Evolutionary conservation across 1,284 basidiomycete genomes (phyloP).

Genomic region (Neotropicomus parvogracilis): DNA sequence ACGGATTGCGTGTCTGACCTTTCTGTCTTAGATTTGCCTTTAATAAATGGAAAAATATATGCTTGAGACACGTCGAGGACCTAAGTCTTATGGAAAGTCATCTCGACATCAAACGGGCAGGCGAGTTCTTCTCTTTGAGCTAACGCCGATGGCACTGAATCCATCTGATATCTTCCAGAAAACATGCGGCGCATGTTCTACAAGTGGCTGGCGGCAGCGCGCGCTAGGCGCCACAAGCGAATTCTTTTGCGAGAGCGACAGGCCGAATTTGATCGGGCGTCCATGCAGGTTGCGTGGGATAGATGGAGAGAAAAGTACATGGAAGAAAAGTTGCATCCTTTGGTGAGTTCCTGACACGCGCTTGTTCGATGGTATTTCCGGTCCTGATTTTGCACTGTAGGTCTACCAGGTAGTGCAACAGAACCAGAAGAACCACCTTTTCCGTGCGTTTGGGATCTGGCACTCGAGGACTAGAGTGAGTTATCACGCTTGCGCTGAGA

Average conservation of each 20-base stretch:
- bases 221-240: conserved; percentile 55
- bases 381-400: conserved; percentile 35
- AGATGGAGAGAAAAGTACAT: conserved; percentile 70
- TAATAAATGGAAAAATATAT: conserved; percentile 63
- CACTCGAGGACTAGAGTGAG: conserved; percentile 66
- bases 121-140: conserved; percentile 34
- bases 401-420: conserved; percentile 58
- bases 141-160: conserved; percentile 6
- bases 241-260: conserved; percentile 57
- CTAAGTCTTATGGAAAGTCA: conserved; percentile 77
- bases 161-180: conserved; percentile 41
- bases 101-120: conserved; percentile 71
- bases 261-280: conserved; percentile 51
- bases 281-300: conserved; percentile 61
- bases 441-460: conserved; percentile 68
- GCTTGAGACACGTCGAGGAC: conserved; percentile 61
- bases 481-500: conserved; percentile 5
- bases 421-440: conserved; percentile 55
- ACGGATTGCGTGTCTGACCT: conserved; percentile 4
- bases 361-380: conserved; percentile 3
- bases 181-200: conserved; percentile 63
- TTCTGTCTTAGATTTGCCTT: conserved; percentile 46
- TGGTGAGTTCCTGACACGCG: conserved; percentile 44
- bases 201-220: conserved; percentile 62
- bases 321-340: conserved; percentile 56